Evolutionary conservation across 2,329 filamentous ascomycete species (phyloP), one percentile per base, ranked within the genome.

Genomic region (Cytospora mali): DNA sequence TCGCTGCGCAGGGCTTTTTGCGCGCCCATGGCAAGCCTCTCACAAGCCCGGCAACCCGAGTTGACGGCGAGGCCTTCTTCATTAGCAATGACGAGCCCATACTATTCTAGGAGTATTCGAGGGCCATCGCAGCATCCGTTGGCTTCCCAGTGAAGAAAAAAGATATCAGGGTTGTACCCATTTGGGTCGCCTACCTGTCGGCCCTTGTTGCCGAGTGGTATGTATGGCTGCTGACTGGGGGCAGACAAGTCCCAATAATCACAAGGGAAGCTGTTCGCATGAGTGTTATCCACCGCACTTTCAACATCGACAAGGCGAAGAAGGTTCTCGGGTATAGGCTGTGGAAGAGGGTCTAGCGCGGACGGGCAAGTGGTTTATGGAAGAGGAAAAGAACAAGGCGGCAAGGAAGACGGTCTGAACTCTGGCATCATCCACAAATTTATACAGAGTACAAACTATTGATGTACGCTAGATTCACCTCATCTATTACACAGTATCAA

Each of bases 21-120:
- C 23, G 53, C 13, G 65, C 67, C 13, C 65, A 67, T 27, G 61
- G 67, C 25, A 62, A 67, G 18, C 64, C 68, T 39, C 52, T 64
- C 27, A 66, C 61, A 13, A 25, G 59, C 25, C 9, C 25, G 9
- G 67, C 68, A 7, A 60, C 50, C 25, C 63, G 63, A 33, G 69
- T 75, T 18, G 73, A 73, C 35, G 74, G 74, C 11, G 66, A 76
- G 67, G 69, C 71, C 18, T 76, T 75, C 66, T 68, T 73, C 61
- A 69, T 76, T 55, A 74, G 73, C 58, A 73, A 76, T 61, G 71
- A 70, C 23, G 62, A 72, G 55, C 73, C 69, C 2, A 56, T 69
- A 11, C 64, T 66, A 14, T 75, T 75, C 66, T 76, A 73, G 73
- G 71, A 71, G 21, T 75, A 72, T 55, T 62, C 68, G 13, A 66